Base-by-base conservation (phyloP, 306 rosid genomes). In the Styphnolobium japonicum region DNA sequence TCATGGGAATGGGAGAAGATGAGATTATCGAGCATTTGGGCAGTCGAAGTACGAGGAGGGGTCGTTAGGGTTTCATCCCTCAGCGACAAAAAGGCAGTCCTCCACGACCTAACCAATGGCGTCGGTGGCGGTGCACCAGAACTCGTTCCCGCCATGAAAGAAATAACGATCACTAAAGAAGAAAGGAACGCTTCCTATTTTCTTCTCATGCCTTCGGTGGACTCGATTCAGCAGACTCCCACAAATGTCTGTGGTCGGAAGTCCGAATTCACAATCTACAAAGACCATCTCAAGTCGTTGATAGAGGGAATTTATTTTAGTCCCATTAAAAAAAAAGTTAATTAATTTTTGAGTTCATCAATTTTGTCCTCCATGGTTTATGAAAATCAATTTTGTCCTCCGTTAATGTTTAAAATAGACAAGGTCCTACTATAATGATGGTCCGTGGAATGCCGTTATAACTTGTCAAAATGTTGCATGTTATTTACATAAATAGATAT, bases 11-110 rank as follows among this genome's bases (percentile, higher is more conserved):
- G 87, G 33, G 94, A 90, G 92, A 92, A 85, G 61, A 95, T 80
- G 74, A 89, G 87, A 18, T 23, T 63, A 63, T 88, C 66, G 53
- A 95, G 93, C 82, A 92, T 80, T 15, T 87, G 82, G 14, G 88
- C 45, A 2, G 86, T 76, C 21, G 92, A 78, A 7, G 65, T 75
- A 7, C 70, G 87, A 60, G 69, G 83, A 73, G 89, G 89, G 37
- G 42, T 55, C 7, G 92, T 88, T 57, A 88, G 89, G 65, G 90
- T 82, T 92, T 94, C 97, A 70, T 94, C 98, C 67, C 98, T 84
- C 63, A 92, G 83, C 0, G 97, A 90, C 14, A 94, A 70, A 84
- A 94, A 92, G 45, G 94, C 85, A 27, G 94, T 89, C 75, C 98
- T 85, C 98, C 98, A 94, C 25, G 84, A 73, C 86, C 92, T 87